phyloP scores from a whole-genome alignment of 2,329 filamentous ascomycete species.

The Teratosphaeria nubilosa region DNA sequence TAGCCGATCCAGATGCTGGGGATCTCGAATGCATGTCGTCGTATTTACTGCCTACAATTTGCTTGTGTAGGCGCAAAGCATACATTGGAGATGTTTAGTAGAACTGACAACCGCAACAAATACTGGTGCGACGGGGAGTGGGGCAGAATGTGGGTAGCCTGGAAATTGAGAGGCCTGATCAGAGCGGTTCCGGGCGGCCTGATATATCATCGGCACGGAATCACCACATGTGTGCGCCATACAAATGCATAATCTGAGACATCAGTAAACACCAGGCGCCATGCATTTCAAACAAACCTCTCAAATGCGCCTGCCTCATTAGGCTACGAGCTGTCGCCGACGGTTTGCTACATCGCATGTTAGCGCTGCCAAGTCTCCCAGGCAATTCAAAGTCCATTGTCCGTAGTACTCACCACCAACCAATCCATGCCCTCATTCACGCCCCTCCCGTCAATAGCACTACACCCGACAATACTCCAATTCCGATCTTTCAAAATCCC shows the following conservation, averaged over 20 bases:
- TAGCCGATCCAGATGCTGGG: no score
- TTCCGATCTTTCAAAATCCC: constrained; percentile 91
- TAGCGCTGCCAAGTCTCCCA: neutral
- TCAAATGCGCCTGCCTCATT: neutral
- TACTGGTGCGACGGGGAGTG: neutral
- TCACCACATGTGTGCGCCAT: neutral
- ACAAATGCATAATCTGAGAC: neutral
- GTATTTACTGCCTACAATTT: no score
- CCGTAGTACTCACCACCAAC: constrained; percentile 61
- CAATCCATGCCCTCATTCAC: constrained; percentile 98
- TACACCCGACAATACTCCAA: constrained; percentile 98
- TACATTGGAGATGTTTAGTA: no score
- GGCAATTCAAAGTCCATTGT: neutral
- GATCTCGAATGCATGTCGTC: no score
- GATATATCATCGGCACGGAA: no score
- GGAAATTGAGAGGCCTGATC: neutral
- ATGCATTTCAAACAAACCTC: constrained; percentile 1
- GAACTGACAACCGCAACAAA: no score
- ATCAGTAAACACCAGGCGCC: neutral
- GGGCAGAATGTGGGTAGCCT: neutral
- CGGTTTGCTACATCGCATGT: constrained; percentile 5
- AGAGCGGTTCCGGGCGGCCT: no score
- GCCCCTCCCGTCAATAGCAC: constrained; percentile 87
- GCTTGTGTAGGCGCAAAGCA: no score
- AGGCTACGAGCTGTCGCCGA: constrained; percentile 3